Evolutionary conservation across 306 rosid genomes (phyloP).

Genomic region (Malus orientalis): DNA sequence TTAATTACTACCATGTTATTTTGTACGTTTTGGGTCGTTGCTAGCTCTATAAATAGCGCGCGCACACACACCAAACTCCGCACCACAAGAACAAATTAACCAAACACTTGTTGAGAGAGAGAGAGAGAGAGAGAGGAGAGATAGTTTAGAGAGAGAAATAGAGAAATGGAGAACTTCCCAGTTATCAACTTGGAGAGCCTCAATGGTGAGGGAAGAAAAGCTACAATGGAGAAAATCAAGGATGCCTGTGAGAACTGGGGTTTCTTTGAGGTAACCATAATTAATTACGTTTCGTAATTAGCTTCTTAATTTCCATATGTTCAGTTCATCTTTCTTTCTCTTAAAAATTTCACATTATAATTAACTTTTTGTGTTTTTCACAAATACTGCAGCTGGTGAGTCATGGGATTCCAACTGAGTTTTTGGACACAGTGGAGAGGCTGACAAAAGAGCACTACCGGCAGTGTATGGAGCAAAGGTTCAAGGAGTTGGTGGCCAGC

Average conservation of each 20-base stretch:
- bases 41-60: constrained; percentile 34
- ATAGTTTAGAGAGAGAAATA: background rate
- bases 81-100: background rate
- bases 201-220: constrained; percentile 56
- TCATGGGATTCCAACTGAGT: constrained; percentile 57
- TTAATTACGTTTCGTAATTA: background rate
- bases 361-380: background rate
- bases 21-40: background rate
- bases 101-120: constrained; percentile 19
- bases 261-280: constrained; percentile 68
- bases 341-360: background rate
- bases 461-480: constrained; percentile 66
- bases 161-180: constrained; percentile 66
- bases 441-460: constrained; percentile 71
- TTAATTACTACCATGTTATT: background rate
- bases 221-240: constrained; percentile 56
- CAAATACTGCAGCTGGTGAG: constrained; percentile 42
- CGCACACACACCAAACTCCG: background rate
- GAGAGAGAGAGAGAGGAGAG: constrained; percentile 6
- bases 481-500: constrained; percentile 48
- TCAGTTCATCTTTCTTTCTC: background rate
- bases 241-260: constrained; percentile 98
- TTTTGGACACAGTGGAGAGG: constrained; percentile 71
- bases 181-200: constrained; percentile 58
- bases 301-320: background rate